phyloP scores from a whole-genome alignment of 2,329 filamentous ascomycete species.

The Xylaria sp. region DNA sequence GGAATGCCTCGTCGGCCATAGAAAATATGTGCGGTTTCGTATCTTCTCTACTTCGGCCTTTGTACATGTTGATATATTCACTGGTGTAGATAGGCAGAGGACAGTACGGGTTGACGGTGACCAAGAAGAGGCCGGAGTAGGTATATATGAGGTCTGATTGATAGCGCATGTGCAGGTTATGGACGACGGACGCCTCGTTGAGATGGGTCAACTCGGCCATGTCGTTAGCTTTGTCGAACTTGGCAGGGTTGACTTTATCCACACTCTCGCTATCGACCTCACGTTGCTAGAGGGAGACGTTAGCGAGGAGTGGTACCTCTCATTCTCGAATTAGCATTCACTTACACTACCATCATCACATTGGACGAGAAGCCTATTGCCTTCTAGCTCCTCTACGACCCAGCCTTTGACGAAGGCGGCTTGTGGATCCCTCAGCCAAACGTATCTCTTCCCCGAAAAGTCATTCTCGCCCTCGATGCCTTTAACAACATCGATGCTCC shows the following conservation, averaged over 20 bases:
- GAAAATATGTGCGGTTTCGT: constrained; percentile 97
- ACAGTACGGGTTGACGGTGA: constrained; percentile 97
- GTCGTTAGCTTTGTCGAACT: constrained; percentile 99
- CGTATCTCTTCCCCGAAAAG: constrained; percentile 97
- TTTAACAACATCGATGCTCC: constrained; percentile 59
- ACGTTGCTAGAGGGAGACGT: constrained; percentile 66
- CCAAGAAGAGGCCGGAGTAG: constrained; percentile 94
- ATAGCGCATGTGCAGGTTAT: constrained; percentile 94
- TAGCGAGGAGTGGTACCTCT: constrained; percentile 27
- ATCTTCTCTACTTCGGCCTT: constrained; percentile 86
- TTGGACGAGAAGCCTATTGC: constrained; percentile 78
- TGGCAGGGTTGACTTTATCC: constrained; percentile 98
- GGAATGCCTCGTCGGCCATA: constrained; percentile 95
- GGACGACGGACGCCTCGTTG: constrained; percentile 96
- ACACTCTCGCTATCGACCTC: constrained; percentile 85
- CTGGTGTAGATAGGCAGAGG: constrained; percentile 92
- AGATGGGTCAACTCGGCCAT: constrained; percentile 99
- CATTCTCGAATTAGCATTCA: constrained; percentile 21
- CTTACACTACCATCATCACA: constrained; percentile 89
- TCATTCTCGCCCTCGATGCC: constrained; percentile 97
- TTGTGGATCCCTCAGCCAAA: constrained; percentile 90
- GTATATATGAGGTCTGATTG: constrained; percentile 97
- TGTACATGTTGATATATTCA: constrained; percentile 98
- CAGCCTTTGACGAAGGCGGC: constrained; percentile 90
- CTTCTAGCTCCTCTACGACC: constrained; percentile 80